These are phyloP conservation scores for Saccharum hybrid DNA, from an alignment of 202 grass and related monocot genomes.

Conservation along the genomic window DNA sequence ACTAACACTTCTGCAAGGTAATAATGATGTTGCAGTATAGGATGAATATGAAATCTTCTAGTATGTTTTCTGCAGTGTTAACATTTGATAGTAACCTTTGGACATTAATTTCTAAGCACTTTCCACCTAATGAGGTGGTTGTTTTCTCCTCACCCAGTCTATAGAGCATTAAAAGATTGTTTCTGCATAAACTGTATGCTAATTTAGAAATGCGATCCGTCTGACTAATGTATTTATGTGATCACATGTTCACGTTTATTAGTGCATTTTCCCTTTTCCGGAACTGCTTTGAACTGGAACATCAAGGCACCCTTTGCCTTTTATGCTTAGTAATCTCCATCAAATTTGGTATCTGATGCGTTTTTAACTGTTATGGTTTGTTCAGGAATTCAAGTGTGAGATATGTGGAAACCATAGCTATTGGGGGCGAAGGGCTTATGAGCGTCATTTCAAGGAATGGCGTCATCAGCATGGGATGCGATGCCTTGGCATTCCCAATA, in stretches of 20 bases:
- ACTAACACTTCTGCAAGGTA: background rate
- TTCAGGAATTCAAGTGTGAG: slow-evolving; percentile 97
- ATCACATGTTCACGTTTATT: background rate
- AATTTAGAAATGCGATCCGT: background rate
- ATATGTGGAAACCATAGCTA: slow-evolving; percentile 98
- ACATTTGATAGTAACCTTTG: slow-evolving; percentile 24
- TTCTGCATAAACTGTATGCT: slow-evolving; percentile 11
- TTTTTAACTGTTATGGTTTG: slow-evolving; percentile 32
- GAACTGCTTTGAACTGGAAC: background rate
- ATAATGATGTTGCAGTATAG: background rate
- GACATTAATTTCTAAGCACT: background rate
- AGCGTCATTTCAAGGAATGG: slow-evolving; percentile 97
- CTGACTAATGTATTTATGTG: background rate
- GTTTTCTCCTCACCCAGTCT: background rate
- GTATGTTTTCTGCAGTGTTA: slow-evolving; percentile 21
- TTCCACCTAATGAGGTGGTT: background rate
- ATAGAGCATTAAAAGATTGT: background rate
- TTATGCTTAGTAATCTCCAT: background rate
- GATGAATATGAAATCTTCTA: background rate
- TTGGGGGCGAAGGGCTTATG: slow-evolving; percentile 95
- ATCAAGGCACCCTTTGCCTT: background rate
- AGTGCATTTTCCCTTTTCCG: background rate
- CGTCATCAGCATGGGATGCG: slow-evolving; percentile 95
- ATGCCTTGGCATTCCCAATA: slow-evolving; percentile 95
- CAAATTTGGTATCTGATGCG: background rate